Percentiles rank a stretch among this genome's conserved stretches.
Evolutionary conservation across 768 basidiomycete species (phyloP).

Genomic region (Boletus barrowsii): DNA sequence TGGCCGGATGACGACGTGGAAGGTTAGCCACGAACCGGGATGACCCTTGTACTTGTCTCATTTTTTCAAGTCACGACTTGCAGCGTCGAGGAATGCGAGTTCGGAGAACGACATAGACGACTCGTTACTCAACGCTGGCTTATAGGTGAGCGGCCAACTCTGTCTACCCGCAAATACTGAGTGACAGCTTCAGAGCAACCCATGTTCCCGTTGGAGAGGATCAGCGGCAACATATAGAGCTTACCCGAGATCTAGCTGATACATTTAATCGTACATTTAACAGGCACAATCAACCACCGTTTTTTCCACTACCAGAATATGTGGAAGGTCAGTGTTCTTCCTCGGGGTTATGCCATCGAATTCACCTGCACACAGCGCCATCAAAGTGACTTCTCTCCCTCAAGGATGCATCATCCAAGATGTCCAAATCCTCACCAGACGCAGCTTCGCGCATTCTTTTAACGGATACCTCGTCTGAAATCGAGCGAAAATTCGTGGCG

Average conservation of each 20-base stretch:
- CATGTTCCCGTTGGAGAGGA: constrained; percentile 97
- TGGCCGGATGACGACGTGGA: constrained; percentile 95
- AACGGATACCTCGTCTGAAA: constrained; percentile 64
- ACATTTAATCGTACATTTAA: constrained; percentile 73
- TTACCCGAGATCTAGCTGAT: constrained; percentile 80
- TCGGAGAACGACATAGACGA: constrained; percentile 80
- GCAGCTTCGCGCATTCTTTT: constrained; percentile 79
- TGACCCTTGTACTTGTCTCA: not conserved
- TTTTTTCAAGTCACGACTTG: constrained; percentile 61
- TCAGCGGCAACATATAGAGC: constrained; percentile 91
- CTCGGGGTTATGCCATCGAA: not conserved
- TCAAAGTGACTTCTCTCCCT: constrained; percentile 84
- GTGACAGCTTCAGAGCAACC: constrained; percentile 56
- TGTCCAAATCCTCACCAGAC: constrained; percentile 92
- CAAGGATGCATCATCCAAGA: constrained; percentile 80
- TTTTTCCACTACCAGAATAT: constrained; percentile 69
- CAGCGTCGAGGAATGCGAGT: constrained; percentile 67
- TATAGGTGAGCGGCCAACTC: constrained; percentile 38
- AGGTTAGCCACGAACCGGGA: constrained; percentile 45
- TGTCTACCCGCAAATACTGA: not conserved
- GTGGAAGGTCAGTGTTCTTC: constrained; percentile 64
- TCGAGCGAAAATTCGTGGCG: constrained; percentile 70
- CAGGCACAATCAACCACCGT: constrained; percentile 28
- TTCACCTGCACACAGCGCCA: constrained; percentile 47
- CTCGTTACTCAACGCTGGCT: constrained; percentile 69